Conservation (phyloP, 345 rosid species). For the Pistacia vera region DNA sequence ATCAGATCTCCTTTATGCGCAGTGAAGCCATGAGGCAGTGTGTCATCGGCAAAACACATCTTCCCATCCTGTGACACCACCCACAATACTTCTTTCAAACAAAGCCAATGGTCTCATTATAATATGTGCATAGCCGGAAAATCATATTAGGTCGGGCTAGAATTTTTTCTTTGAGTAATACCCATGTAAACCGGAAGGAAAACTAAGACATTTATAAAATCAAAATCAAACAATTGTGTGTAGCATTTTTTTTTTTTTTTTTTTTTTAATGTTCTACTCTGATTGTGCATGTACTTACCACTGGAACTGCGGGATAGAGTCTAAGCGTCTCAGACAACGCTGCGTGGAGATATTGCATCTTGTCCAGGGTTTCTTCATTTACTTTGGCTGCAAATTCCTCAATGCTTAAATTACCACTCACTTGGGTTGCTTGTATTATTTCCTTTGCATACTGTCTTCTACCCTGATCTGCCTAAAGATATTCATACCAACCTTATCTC, state of each 20-base stretch:
- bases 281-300: constrained; percentile 8
- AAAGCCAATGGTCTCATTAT: no score
- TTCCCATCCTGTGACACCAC: constrained; percentile 25
- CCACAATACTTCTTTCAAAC: neutral
- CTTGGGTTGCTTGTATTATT: constrained; percentile 21
- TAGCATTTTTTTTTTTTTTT: no score
- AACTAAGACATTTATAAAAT: no score
- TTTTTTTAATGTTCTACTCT: no score
- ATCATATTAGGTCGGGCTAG: no score
- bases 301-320: constrained; percentile 32
- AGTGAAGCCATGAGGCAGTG: constrained; percentile 25
- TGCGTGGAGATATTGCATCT: constrained; percentile 37
- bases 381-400: constrained; percentile 22
- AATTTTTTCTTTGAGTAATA: no score
- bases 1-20: constrained; percentile 30
- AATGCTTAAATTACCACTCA: neutral
- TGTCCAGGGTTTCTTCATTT: constrained; percentile 18
- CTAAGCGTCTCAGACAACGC: constrained; percentile 36
- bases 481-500: no score
- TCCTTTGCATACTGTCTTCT: no score
- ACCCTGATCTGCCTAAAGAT: no score
- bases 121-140: no score
- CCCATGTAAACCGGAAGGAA: no score
- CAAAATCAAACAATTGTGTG: no score
- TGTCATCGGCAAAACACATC: constrained; percentile 14